phyloP scores from a whole-genome alignment of 495 filamentous ascomycete genomes.

The Parmelia sp. region DNA sequence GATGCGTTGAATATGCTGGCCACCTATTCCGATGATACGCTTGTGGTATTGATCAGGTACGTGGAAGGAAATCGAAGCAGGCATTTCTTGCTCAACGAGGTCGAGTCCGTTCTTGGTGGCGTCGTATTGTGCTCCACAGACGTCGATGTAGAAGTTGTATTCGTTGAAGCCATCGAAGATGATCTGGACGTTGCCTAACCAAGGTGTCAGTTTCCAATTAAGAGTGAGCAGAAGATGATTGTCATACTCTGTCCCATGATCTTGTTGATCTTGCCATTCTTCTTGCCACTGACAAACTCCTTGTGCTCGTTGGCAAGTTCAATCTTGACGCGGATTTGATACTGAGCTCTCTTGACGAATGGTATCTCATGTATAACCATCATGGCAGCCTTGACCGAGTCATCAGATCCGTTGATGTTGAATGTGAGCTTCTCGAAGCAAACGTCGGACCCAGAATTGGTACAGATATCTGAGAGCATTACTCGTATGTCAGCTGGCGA shows the following conservation, averaged over 20 bases:
- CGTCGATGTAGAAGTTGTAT: slow-evolving; percentile 99
- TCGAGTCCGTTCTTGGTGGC: slow-evolving; percentile 85
- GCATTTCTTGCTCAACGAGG: slow-evolving; percentile 98
- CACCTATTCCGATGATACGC: slow-evolving; percentile 97
- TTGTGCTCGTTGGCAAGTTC: slow-evolving; percentile 99
- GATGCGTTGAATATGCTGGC: slow-evolving; percentile 97
- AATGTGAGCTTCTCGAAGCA: slow-evolving; percentile 91
- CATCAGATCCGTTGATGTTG: slow-evolving; percentile 89
- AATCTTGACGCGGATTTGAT: slow-evolving; percentile 93
- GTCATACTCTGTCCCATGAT: slow-evolving; percentile 90
- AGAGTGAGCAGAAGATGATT: neutral
- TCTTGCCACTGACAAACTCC: slow-evolving; percentile 98
- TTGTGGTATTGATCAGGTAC: slow-evolving; percentile 99
- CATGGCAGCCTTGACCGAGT: slow-evolving; percentile 88
- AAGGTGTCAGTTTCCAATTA: slow-evolving; percentile 5
- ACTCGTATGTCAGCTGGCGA: slow-evolving; percentile 69
- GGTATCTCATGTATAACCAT: slow-evolving; percentile 87
- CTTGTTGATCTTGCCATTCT: slow-evolving; percentile 99
- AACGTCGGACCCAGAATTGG: slow-evolving; percentile 90
- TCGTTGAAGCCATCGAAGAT: slow-evolving; percentile 98
- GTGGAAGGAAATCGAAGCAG: slow-evolving; percentile 97
- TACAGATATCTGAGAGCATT: slow-evolving; percentile 93
- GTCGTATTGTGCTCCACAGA: slow-evolving; percentile 83
- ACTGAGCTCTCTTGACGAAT: slow-evolving; percentile 78
- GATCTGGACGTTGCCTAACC: slow-evolving; percentile 82